A percentile compares a stretch with the other conserved stretches of the same genome.
Evolutionary conservation across 768 basidiomycete species (phyloP).

Genomic region (Termitomyces bulborhizus): DNA sequence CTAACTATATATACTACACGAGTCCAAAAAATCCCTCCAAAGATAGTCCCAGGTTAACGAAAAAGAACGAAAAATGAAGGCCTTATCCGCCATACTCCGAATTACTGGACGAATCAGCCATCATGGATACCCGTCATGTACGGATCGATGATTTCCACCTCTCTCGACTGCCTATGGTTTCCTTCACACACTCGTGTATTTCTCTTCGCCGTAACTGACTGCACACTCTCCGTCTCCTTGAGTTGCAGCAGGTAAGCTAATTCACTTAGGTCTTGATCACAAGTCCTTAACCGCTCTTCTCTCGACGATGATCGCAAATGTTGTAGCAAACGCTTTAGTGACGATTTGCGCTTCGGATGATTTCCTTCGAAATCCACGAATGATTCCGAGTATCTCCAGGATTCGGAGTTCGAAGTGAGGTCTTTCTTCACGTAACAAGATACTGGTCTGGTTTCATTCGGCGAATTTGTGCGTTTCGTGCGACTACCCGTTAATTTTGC

Average conservation of each 20-base stretch:
- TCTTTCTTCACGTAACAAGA: background rate
- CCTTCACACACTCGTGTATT: constrained; percentile 5
- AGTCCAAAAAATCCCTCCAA: background rate
- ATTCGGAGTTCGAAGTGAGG: background rate
- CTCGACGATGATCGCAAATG: constrained; percentile 5
- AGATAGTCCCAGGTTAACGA: background rate
- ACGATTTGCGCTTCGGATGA: constrained; percentile 4
- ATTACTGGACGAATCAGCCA: background rate
- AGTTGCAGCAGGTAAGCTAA: constrained; percentile 6
- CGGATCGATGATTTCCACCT: constrained; percentile 13
- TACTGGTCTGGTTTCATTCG: background rate
- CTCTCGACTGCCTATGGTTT: constrained; percentile 4
- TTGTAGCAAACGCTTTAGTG: constrained; percentile 4
- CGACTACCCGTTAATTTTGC: background rate
- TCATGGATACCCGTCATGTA: constrained; percentile 1
- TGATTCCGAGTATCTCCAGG: background rate
- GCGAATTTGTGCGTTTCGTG: background rate
- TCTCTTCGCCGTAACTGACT: constrained; percentile 10
- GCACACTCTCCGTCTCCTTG: constrained; percentile 10
- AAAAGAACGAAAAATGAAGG: background rate
- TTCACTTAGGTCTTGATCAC: constrained; percentile 2
- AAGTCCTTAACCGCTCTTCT: background rate
- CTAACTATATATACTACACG: background rate
- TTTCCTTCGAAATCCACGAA: background rate
- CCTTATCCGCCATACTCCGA: too few relatives aligned